These are phyloP conservation scores for Colletotrichum kahawae DNA, from an alignment of 2,329 filamentous ascomycete species.

Conservation along the genomic window DNA sequence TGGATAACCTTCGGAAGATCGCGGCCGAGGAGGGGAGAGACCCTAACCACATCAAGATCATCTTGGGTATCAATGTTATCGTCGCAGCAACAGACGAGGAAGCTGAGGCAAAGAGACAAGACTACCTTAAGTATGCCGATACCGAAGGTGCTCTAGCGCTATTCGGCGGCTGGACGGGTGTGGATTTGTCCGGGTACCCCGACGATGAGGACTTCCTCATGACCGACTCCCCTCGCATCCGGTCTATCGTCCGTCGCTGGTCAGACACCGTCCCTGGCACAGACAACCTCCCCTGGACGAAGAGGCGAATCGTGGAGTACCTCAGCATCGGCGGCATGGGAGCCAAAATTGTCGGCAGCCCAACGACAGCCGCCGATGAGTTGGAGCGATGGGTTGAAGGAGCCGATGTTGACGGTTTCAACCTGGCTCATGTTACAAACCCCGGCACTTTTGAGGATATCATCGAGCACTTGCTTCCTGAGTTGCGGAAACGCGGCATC, in stretches of 20 bases:
- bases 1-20: conserved; percentile 43
- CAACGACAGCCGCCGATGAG: conserved; percentile 47
- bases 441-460: conserved; percentile 40
- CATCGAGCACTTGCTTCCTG: conserved; percentile 33
- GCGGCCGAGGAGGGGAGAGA: conserved; percentile 42
- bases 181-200: conserved; percentile 43
- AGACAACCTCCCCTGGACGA: conserved; percentile 54
- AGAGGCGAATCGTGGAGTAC: conserved; percentile 59
- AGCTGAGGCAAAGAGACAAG: conserved; percentile 45
- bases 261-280: conserved; percentile 19
- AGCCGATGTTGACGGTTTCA: conserved; percentile 46
- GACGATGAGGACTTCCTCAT: conserved; percentile 52
- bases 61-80: conserved; percentile 46
- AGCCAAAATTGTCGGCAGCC: conserved; percentile 51
- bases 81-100: conserved; percentile 48
- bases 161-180: conserved; percentile 52
- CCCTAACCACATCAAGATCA: conserved; percentile 44
- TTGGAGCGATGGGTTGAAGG: conserved; percentile 47
- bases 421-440: conserved; percentile 45
- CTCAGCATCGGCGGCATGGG: conserved; percentile 54
- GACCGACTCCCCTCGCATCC: conserved; percentile 42
- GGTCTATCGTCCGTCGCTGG: conserved; percentile 26
- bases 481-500: conserved; percentile 25
- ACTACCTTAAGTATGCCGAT: conserved; percentile 46
- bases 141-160: conserved; percentile 46